These are phyloP conservation scores for Tulasnella sp. DNA, from an alignment of 768 basidiomycete genomes.

Conservation along the genomic window DNA sequence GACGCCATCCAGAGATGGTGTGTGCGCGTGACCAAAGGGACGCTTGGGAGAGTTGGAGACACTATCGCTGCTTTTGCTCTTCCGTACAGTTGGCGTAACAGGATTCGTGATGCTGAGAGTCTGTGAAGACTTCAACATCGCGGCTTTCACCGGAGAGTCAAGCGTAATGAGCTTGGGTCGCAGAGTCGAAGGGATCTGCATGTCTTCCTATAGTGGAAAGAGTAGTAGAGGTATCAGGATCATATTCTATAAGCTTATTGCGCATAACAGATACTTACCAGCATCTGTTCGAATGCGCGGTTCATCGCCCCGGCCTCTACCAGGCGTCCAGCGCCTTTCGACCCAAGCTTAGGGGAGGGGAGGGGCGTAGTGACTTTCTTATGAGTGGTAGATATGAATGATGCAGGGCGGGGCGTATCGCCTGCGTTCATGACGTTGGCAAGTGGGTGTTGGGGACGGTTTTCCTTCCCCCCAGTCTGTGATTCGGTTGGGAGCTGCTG, in stretches of 20 bases:
- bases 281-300: slow-evolving; percentile 65
- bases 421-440: neutral
- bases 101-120: slow-evolving; percentile 35
- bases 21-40: slow-evolving; percentile 22
- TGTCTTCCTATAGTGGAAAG: slow-evolving; percentile 50
- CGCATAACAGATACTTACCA: slow-evolving; percentile 40
- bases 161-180: slow-evolving; percentile 69
- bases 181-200: slow-evolving; percentile 70
- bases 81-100: slow-evolving; percentile 26
- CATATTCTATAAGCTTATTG: neutral
- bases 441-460: slow-evolving; percentile 11
- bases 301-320: slow-evolving; percentile 36
- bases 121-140: slow-evolving; percentile 80
- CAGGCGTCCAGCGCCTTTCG: slow-evolving; percentile 1
- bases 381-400: neutral
- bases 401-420: neutral
- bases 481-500: neutral
- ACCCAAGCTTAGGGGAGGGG: neutral
- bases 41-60: neutral
- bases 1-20: slow-evolving; percentile 11
- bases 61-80: slow-evolving; percentile 7
- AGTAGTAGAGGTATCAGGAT: neutral
- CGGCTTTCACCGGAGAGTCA: slow-evolving; percentile 77
- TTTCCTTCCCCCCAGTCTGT: slow-evolving; percentile 1
- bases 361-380: neutral